Percentiles rank a stretch among this genome's conserved stretches.
Evolutionary conservation across 768 basidiomycete genomes (phyloP).

Genomic region (Pleurotus eryngii): DNA sequence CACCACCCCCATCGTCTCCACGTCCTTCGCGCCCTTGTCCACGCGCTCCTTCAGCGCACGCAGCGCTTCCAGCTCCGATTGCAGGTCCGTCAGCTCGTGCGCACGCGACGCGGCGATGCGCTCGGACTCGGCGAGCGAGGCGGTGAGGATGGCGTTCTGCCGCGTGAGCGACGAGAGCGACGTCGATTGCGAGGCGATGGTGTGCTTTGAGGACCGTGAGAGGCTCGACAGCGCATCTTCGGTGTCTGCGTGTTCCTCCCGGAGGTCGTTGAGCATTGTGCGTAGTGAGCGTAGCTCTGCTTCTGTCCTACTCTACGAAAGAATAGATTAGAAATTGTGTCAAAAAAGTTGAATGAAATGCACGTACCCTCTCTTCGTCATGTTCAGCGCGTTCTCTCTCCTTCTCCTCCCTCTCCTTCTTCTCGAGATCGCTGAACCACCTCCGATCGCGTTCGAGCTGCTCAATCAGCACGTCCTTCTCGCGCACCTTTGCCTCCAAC

Average conservation of each 20-base stretch:
- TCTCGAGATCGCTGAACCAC: conserved; percentile 15
- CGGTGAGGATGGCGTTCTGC: conserved; percentile 43
- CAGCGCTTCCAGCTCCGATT: conserved; percentile 46
- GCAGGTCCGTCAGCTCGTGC: conserved; percentile 39
- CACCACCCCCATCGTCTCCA: conserved; percentile 60
- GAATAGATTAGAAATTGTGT: neutral
- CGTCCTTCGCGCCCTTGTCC: conserved; percentile 30
- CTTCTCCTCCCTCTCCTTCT: conserved; percentile 65
- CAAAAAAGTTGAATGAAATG: neutral
- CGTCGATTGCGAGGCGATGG: conserved; percentile 46
- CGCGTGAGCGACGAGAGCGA: conserved; percentile 47
- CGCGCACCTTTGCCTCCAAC: conserved; percentile 63
- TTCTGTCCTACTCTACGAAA: conserved; percentile 43
- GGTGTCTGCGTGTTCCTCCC: conserved; percentile 59
- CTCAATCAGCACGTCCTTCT: conserved; percentile 61
- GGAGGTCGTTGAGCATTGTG: conserved; percentile 42
- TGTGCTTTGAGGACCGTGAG: conserved; percentile 45
- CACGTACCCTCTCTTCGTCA: conserved; percentile 59
- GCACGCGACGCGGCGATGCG: conserved; percentile 38
- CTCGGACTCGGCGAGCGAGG: conserved; percentile 42
- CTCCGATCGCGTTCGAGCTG: conserved; percentile 57
- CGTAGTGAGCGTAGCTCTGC: conserved; percentile 52
- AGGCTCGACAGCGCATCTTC: conserved; percentile 51
- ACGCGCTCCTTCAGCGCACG: conserved; percentile 27
- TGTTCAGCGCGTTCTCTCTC: conserved; percentile 49